A percentile compares a stretch with the other conserved stretches of the same genome.
Evolutionary conservation across 2,329 filamentous ascomycete species (phyloP).

Genomic region (Xylariaceae sp.): DNA sequence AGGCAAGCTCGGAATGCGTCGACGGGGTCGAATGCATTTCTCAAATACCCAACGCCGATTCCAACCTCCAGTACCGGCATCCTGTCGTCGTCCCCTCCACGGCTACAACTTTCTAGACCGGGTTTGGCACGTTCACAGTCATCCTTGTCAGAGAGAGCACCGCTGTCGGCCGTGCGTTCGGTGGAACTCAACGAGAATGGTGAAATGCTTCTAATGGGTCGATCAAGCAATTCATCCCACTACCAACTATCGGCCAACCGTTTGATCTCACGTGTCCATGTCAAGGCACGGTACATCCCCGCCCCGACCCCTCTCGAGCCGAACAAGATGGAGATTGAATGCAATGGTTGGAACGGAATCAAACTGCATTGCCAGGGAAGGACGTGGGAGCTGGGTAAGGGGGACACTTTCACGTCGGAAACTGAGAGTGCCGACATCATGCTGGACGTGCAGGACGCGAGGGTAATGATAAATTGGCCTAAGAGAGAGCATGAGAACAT

Average conservation of each 20-base stretch:
- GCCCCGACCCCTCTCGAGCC: conserved; percentile 68
- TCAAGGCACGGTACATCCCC: conserved; percentile 81
- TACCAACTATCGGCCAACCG: conserved; percentile 92
- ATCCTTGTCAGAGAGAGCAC: conserved; percentile 74
- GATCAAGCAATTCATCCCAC: conserved; percentile 93
- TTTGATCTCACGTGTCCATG: conserved; percentile 89
- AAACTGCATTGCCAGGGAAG: conserved; percentile 90
- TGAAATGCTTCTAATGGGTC: conserved; percentile 81
- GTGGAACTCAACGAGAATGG: conserved; percentile 81
- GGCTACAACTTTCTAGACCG: conserved; percentile 49
- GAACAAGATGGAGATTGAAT: conserved; percentile 84
- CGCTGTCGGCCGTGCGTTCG: conserved; percentile 80
- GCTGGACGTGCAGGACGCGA: conserved; percentile 90
- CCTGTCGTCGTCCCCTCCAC: conserved; percentile 81
- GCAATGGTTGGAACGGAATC: conserved; percentile 93
- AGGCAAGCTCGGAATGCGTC: conserved; percentile 56
- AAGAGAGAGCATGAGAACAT: conserved; percentile 52
- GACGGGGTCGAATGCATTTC: conserved; percentile 49
- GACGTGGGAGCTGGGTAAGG: conserved; percentile 83
- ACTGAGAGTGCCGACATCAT: conserved; percentile 89
- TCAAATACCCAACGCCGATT: conserved; percentile 88
- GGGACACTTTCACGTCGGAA: conserved; percentile 87
- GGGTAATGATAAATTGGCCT: conserved; percentile 89
- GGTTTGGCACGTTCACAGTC: conserved; percentile 63
- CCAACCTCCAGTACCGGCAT: conserved; percentile 94